phyloP scores from a whole-genome alignment of 805 yeast genomes.

The Kuraishia hungarica region DNA sequence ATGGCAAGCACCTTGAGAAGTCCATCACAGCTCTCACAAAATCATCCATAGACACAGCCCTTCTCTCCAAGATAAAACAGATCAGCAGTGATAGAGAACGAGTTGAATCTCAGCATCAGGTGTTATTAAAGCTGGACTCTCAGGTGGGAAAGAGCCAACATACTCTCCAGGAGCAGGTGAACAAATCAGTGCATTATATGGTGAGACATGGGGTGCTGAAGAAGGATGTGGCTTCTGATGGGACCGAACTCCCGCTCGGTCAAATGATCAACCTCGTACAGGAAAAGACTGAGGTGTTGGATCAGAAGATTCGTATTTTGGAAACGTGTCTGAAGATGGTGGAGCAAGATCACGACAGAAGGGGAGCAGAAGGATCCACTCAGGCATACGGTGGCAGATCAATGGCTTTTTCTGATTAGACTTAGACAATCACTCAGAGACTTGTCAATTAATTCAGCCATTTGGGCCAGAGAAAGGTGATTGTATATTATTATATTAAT shows the following conservation, averaged over 20 bases:
- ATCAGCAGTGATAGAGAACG: slow-evolving; percentile 20
- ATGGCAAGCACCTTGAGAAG: slow-evolving; percentile 13
- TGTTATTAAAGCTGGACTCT: slow-evolving; percentile 8
- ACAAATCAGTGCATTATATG: slow-evolving; percentile 10
- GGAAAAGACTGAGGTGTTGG: slow-evolving; percentile 56
- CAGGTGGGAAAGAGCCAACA: slow-evolving; percentile 6
- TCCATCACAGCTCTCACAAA: slow-evolving; percentile 9
- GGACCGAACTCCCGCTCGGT: not conserved
- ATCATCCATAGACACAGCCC: slow-evolving; percentile 4
- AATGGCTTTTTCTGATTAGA: slow-evolving; percentile 3
- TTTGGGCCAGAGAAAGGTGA: too few species aligned
- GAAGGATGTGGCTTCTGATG: slow-evolving; percentile 6
- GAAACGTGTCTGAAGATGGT: slow-evolving; percentile 44
- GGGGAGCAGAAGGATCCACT: slow-evolving; percentile 1
- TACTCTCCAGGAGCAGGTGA: slow-evolving; percentile 9
- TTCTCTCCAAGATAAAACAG: slow-evolving; percentile 15
- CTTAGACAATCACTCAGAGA: too few species aligned
- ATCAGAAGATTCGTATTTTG: slow-evolving; percentile 62
- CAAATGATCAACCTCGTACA: slow-evolving; percentile 25
- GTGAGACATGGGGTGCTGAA: slow-evolving; percentile 4
- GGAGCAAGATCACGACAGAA: slow-evolving; percentile 7
- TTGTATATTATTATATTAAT: too few species aligned
- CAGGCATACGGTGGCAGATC: slow-evolving; percentile 4
- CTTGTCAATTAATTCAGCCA: too few species aligned
- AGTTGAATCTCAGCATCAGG: slow-evolving; percentile 14